These are phyloP conservation scores for Dorcoceras hygrometricum DNA, from an alignment of 257 asterid species.

Conservation along the genomic window DNA sequence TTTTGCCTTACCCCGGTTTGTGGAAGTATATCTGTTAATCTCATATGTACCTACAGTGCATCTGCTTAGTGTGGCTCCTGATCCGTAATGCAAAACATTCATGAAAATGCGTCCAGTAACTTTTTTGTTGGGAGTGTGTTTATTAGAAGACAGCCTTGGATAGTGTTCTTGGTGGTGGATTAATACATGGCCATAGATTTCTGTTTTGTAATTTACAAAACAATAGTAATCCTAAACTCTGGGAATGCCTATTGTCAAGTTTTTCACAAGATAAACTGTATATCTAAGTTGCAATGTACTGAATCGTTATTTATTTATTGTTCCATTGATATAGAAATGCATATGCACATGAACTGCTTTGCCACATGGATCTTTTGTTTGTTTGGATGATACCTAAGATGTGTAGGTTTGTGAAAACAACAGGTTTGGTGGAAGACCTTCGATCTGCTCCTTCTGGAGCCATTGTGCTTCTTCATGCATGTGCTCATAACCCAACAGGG, in stretches of 20 bases:
- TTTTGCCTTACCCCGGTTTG: neutral
- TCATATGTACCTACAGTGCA: neutral
- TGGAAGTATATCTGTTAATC: neutral
- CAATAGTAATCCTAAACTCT: neutral
- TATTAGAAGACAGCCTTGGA: neutral
- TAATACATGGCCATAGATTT: too few species aligned
- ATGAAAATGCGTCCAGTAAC: neutral
- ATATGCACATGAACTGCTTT: neutral
- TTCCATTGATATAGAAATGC: neutral
- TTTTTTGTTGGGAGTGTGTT: neutral
- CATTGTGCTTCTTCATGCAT: conserved; percentile 92
- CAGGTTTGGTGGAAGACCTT: conserved; percentile 96
- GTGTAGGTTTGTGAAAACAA: conserved; percentile 23
- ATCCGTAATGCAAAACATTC: neutral
- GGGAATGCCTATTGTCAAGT: neutral
- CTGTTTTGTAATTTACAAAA: too few species aligned
- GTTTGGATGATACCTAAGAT: conserved; percentile 3
- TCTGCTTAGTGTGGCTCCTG: neutral
- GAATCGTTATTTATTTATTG: neutral
- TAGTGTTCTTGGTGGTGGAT: neutral
- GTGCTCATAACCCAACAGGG: conserved; percentile 99
- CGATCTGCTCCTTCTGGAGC: conserved; percentile 94
- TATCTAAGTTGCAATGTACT: neutral
- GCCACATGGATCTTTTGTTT: neutral
- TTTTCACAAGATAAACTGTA: neutral